A percentile compares a stretch with the other conserved stretches of the same genome.
These are phyloP conservation scores for Monosporascus sp. DNA, from an alignment of 2,329 filamentous ascomycete genomes.

Conservation along the genomic window DNA sequence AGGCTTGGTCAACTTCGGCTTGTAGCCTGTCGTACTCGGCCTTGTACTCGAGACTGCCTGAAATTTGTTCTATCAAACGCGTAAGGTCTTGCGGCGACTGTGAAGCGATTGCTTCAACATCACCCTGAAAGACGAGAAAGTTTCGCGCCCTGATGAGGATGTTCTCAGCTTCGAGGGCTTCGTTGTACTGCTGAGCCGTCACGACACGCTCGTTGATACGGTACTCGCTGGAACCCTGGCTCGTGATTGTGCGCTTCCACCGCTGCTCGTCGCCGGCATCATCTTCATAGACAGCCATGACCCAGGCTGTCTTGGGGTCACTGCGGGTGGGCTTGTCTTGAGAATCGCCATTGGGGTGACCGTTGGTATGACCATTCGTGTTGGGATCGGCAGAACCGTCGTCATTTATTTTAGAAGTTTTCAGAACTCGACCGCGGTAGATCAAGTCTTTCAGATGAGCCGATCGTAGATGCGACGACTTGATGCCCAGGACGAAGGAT, in stretches of 20 bases:
- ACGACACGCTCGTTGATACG: conserved; percentile 92
- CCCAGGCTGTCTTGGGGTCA: conserved; percentile 94
- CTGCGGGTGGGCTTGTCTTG: conserved; percentile 62
- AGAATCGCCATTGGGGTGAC: conserved; percentile 55
- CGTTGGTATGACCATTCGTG: conserved; percentile 57
- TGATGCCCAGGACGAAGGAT: conserved; percentile 96
- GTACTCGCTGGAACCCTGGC: conserved; percentile 84
- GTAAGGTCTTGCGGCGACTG: conserved; percentile 94
- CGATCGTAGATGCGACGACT: conserved; percentile 95
- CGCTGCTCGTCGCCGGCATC: conserved; percentile 91
- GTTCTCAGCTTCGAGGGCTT: conserved; percentile 85
- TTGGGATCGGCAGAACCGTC: conserved; percentile 64
- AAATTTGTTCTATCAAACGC: conserved; percentile 92
- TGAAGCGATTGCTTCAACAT: conserved; percentile 93
- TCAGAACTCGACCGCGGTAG: conserved; percentile 89
- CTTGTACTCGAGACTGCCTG: conserved; percentile 91
- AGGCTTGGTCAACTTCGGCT: conserved; percentile 75
- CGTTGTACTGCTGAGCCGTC: conserved; percentile 87
- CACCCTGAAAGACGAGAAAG: conserved; percentile 96
- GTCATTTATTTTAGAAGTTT: conserved; percentile 87
- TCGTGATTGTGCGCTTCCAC: conserved; percentile 95
- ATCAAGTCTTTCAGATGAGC: conserved; percentile 90
- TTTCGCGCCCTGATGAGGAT: conserved; percentile 98
- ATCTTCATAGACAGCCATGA: conserved; percentile 98
- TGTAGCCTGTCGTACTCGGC: conserved; percentile 90